phyloP scores from a whole-genome alignment of 1,284 basidiomycete genomes.

The Vanrija pseudolonga region DNA sequence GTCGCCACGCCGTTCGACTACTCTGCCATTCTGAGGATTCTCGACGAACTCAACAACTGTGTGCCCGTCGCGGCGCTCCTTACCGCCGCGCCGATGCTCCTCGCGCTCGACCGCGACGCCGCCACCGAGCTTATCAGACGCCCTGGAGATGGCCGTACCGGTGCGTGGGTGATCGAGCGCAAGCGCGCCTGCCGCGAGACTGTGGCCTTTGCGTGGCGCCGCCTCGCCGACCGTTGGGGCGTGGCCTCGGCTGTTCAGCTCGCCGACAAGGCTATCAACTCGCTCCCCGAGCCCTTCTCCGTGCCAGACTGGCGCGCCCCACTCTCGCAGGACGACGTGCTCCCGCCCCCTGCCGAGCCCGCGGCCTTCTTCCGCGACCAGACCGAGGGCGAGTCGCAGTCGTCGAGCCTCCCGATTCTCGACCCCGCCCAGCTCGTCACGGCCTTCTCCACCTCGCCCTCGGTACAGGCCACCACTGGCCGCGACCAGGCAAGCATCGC shows the following conservation, averaged over 20 bases:
- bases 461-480: slow-evolving; percentile 62
- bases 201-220: slow-evolving; percentile 62
- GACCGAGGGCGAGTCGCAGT: slow-evolving; percentile 35
- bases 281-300: slow-evolving; percentile 38
- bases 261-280: slow-evolving; percentile 57
- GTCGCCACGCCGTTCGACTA: slow-evolving; percentile 69
- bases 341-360: slow-evolving; percentile 34
- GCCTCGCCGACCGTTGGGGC: slow-evolving; percentile 70
- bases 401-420: slow-evolving; percentile 44
- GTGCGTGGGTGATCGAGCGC: slow-evolving; percentile 47
- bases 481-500: slow-evolving; percentile 59
- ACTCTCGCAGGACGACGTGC: slow-evolving; percentile 11
- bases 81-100: slow-evolving; percentile 77
- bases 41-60: slow-evolving; percentile 65
- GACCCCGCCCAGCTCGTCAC: slow-evolving; percentile 58
- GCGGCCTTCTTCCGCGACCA: slow-evolving; percentile 33
- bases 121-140: slow-evolving; percentile 48
- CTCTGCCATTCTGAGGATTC: slow-evolving; percentile 64
- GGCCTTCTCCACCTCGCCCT: slow-evolving; percentile 55
- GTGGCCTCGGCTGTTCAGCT: slow-evolving; percentile 56
- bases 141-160: slow-evolving; percentile 46
- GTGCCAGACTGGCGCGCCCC: slow-evolving; percentile 27
- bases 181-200: slow-evolving; percentile 63
- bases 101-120: slow-evolving; percentile 65
- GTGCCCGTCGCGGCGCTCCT: slow-evolving; percentile 69